Base-by-base conservation (phyloP, 2,329 filamentous ascomycete genomes). In the Cercospora beticola region DNA sequence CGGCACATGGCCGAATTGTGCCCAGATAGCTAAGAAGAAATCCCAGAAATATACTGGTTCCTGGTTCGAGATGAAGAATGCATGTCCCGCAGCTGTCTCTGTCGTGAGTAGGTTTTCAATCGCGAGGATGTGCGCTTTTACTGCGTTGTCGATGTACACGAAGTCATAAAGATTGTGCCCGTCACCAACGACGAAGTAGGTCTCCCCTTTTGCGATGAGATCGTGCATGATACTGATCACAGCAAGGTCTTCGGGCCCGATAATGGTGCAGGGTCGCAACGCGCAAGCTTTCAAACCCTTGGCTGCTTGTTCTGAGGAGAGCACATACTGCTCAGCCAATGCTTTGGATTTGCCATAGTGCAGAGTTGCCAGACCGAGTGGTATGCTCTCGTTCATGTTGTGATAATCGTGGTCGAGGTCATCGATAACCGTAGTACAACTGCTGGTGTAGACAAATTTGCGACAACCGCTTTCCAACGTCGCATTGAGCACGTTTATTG, bases 301-400 rank as follows among this genome's bases (percentile, higher is more conserved):
- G 65, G 69, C 68, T 21, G 64, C 62, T 12, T 72, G 69, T 93
- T 95, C 76, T 91, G 91, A 63, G 16, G 87, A 84, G 65, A 97
- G 84, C 72, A 97, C 93, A 64, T 93, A 83, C 70, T 89, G 85
- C 83, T 98, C 94, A 59, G 94, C 94, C 69, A 90, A 67, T 73
- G 91, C 92, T 88, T 97, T 98, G 14, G 93, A 96, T 81, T 94
- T 90, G 31, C 93, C 93, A 81, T 98, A 98, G 81, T 94, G 90
- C 73, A 88, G 81, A 68, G 86, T 86, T 33, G 92, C 92, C 58
- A 88, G 85, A 63, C 95, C 89, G 61, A 91, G 86, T 30, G 92
- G 92, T 86, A 91, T 84, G 8, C 56, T 70, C 84, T 98, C 94
- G 79, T 94, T 90, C 72, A 92, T 93, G 79, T 97, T 94, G 79